phyloP scores from a whole-genome alignment of 164 flowering plant genomes.

The Tetracentron sinense region DNA sequence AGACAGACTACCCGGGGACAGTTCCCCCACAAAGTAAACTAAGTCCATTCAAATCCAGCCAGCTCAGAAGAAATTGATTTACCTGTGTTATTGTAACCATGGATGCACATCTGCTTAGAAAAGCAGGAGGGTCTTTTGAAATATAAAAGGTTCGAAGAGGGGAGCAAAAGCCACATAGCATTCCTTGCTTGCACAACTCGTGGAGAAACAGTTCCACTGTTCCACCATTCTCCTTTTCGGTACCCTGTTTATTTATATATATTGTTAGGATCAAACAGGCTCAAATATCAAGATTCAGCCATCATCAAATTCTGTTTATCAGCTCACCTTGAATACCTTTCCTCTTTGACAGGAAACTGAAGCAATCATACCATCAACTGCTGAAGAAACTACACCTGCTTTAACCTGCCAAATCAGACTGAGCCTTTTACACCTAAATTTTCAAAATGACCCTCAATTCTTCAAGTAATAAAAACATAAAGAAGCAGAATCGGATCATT shows the following conservation, averaged over 20 bases:
- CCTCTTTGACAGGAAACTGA: slow-evolving; percentile 13
- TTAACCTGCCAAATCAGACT: slow-evolving; percentile 16
- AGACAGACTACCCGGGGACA: neutral
- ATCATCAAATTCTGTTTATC: slow-evolving; percentile 1
- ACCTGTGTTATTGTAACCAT: slow-evolving; percentile 24
- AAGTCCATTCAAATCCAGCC: neutral
- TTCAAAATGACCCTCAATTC: neutral
- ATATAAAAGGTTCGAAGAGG: slow-evolving; percentile 19
- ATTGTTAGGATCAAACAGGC: neutral
- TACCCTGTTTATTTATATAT: slow-evolving; percentile 2
- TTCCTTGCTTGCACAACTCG: slow-evolving; percentile 19
- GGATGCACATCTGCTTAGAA: slow-evolving; percentile 19
- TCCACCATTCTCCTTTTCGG: slow-evolving; percentile 4
- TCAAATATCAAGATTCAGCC: neutral
- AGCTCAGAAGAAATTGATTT: slow-evolving; percentile 1
- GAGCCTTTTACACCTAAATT: neutral
- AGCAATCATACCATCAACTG: slow-evolving; percentile 19
- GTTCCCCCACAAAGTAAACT: neutral
- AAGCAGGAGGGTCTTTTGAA: slow-evolving; percentile 14
- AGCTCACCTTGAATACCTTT: slow-evolving; percentile 10
- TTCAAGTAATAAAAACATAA: neutral
- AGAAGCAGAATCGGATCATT: neutral
- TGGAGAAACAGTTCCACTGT: slow-evolving; percentile 8
- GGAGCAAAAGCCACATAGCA: slow-evolving; percentile 20
- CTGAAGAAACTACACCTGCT: slow-evolving; percentile 24